Evolutionary conservation across 768 basidiomycete genomes (phyloP), one percentile per base, ranked within the genome.

Genomic region (Paxillus rubicundulus): DNA sequence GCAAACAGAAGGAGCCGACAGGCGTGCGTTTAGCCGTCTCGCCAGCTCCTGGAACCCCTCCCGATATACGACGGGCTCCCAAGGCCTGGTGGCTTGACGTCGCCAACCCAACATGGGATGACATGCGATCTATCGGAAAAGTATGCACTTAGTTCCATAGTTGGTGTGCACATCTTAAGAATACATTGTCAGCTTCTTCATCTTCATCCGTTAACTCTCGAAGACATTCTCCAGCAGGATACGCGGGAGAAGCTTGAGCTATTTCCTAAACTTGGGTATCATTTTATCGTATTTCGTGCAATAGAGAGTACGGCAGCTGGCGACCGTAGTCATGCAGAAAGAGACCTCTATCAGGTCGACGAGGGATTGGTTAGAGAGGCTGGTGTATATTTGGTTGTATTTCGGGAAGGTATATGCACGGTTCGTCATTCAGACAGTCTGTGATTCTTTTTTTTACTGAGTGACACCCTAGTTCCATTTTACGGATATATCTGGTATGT

Each of bases 71-170:
- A 18, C 54, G 46, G 50, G 54, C 47, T 59, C 76, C 74, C 21
- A 80, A 80, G 55, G 85, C 87, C 5, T 97, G 94, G 94, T 98
- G 92, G 81, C 69, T 98, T 39, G 93, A 98, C 62, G 84, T 96
- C 1, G 78, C 90, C 27, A 91, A 86, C 56, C 93, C 94, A 2
- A 85, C 84, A 0, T 91, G 90, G 81, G 87, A 88, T 44, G 93
- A 96, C 66, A 82, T 96, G 77, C 80, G 87, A 53, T 81, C 85
- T 6, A 78, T 98, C 45, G 89, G 92, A 40, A 92, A 89, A 79
- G 91, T 85, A 60, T 47, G 76, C 63, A 7, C 14, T 32, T 47
- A 36, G n/a, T 33, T 10, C 37, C 24, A 37, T 14, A 17, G 33
- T 16, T 33, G 20, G 43, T 27, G 45, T 58, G 33, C 36, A 36